Evolutionary conservation across 2,329 filamentous ascomycete species (phyloP), one percentile per base, ranked within the genome.

Genomic region (Aureobasidium zeae): DNA sequence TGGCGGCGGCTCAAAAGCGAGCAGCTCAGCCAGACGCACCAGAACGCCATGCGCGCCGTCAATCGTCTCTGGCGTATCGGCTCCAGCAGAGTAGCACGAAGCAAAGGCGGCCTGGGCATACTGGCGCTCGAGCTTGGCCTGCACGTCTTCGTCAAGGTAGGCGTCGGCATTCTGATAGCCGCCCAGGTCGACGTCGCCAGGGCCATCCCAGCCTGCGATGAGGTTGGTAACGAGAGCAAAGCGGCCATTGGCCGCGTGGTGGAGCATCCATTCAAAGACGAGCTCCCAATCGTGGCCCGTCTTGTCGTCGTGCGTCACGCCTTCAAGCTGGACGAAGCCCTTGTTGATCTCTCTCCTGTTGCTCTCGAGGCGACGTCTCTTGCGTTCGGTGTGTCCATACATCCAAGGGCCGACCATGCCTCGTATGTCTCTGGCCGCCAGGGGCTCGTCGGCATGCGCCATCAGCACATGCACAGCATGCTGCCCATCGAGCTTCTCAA

Each of bases 361-460:
- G 25, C 9, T 3, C 9, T 35, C 45, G 38, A 73, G 55, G 51
- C 64, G 73, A 45, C 58, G 63, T 49, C 63, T 58, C 48, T 71
- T 73, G 67, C 80, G 79, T 43, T 79, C 73, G 15, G 63, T 70
- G 38, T 77, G 70, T 33, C 77, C 77, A 54, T 82, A 78, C 36
- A 87, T 66, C 83, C 83, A 89, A 2, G 84, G 83, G 0, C 78
- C 79, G 37, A 88, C 64, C 26, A 88, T 57, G 0, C 79, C 76
- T 49, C 75, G 74, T 44, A 88, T 56, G 55, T 87, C 82, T 45
- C 81, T 73, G 1, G 75, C 77, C 35, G 80, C 57, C 26, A 67
- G 57, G 1, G 51, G 43, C 51, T 54, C 22, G 19, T 68, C 69
- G 2, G 76, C 78, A 43, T 73, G 71, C 6, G 72, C 73, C 4